Evolutionary conservation across 2,329 filamentous ascomycete genomes (phyloP), one percentile per base, ranked within the genome.

Genomic region (Bipolaris zeicola): DNA sequence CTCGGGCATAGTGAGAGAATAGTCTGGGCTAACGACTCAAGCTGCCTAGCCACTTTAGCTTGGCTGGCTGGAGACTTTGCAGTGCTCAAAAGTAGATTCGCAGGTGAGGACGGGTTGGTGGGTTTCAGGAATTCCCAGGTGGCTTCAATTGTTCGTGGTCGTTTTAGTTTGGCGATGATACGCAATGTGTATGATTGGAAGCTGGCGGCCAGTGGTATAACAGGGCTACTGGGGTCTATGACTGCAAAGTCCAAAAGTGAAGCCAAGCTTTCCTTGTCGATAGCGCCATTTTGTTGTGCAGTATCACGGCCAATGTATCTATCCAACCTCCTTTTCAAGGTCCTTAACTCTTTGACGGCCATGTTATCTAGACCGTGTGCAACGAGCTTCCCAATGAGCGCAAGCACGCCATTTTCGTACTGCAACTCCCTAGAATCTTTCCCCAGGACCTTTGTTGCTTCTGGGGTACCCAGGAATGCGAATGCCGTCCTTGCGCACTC

Each of bases 401-500:
- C 86, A 14, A 89, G 84, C 81, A 91, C 89, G 51, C 89, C 90
- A 57, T 81, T 87, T 70, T 93, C 90, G 3, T 93, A 74, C 68
- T 93, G 89, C 37, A 90, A 77, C 42, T 84, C 82, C 1, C 85
- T 82, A n/a, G 87, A 77, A 8, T 82, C 76, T 8, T 86, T 76
- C 7, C 82, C 80, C 5, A 83, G 77, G 1, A 82, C 77, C 24
- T 82, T 79, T 18, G 73, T 71, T 28, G 75, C 79, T 48, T 89
- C 84, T 22, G 86, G 67, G 26, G 82, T 80, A 47, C 88, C 81
- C 37, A 93, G 78, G 47, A 85, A 87, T 6, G 82, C 77, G 67
- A 93, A 91, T 1, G 88, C 89, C 26, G 85, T 74, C 8, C 89
- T 83, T 6, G 87, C 84, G 66, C 90, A 92, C 76, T 92, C 89